Evolutionary conservation across 305 asterid species (phyloP), one percentile per base, ranked within the genome.

Genomic region (Fraxinus latifolia): DNA sequence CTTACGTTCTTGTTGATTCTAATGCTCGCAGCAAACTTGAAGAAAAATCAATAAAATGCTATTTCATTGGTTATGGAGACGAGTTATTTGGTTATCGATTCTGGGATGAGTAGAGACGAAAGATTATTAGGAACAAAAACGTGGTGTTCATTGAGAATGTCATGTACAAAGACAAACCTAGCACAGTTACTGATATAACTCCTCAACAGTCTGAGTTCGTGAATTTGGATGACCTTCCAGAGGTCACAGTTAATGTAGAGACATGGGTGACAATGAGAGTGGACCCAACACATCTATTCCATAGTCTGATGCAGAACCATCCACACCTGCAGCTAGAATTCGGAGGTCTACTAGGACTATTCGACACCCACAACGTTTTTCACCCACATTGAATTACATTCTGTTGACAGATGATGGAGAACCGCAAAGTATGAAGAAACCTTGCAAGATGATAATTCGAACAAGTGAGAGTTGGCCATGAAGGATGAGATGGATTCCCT

Each of bases 401-500:
- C 2, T 27, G 2, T 27, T 27, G 29, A 27, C 29, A 27, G 29
- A 27, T 21, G 34, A 14, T n/a, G 36, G 74, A 0, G 58, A 80
- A 80, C 74, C 50, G 23, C 34, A 80, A 19, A n/a, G 21, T 72
- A 32, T 19, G 71, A 50, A 17, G 78, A 81, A 50, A 60, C 84
- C 7, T 2, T 80, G 2, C 44, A 80, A 4, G 79, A 9, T 14
- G 79, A 39, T 9, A 67, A 33, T 21, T 76, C 81, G 5, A 2
- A 3, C 58, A 47, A 81, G 79, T 81, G 79, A 70, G 79, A 27
- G 79, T n/a, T 14, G 39, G 74, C 60, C 73, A 81, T 81, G 83
- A n/a, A 81, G 1, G 75, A 74, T 14, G 79, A 81, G 39, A 81
- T 81, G 58, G 42, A 32, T 11, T 81, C 79, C 1, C 23, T 81